These are phyloP conservation scores for Candida anutae DNA, from an alignment of 1,139 yeast species.

Conservation along the genomic window DNA sequence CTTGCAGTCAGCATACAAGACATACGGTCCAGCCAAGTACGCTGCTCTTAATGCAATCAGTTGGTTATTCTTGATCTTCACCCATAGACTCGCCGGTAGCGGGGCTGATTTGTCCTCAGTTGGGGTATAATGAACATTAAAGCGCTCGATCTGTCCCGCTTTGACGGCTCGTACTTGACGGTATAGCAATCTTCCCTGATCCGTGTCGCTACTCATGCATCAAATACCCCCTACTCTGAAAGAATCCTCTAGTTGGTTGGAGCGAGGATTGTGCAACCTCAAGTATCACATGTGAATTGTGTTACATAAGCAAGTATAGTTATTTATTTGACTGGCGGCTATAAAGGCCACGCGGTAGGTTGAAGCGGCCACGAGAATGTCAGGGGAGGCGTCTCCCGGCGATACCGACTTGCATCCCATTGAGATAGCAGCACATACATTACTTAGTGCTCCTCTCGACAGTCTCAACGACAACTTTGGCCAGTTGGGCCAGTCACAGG, in stretches of 20 bases:
- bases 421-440: slow-evolving; percentile 48
- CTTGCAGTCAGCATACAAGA: slow-evolving; percentile 77
- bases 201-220: neutral
- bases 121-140: slow-evolving; percentile 27
- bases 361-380: too few relatives aligned
- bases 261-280: too few relatives aligned
- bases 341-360: too few relatives aligned
- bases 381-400: too few relatives aligned
- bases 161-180: slow-evolving; percentile 27
- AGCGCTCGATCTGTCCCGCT: slow-evolving; percentile 32
- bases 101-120: slow-evolving; percentile 7
- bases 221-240: too few relatives aligned
- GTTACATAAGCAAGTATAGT: too few relatives aligned
- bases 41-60: slow-evolving; percentile 78
- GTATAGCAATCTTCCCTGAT: slow-evolving; percentile 13
- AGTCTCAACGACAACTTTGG: slow-evolving; percentile 43
- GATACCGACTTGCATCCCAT: slow-evolving; percentile 49
- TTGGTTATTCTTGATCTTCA: slow-evolving; percentile 68
- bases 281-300: too few relatives aligned
- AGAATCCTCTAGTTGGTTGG: too few relatives aligned
- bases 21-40: slow-evolving; percentile 81
- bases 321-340: too few relatives aligned
- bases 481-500: slow-evolving; percentile 49
- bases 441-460: slow-evolving; percentile 48
- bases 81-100: slow-evolving; percentile 34